Conservation (phyloP, 805 yeast genomes). For the Debaryomyces hansenii region DNA sequence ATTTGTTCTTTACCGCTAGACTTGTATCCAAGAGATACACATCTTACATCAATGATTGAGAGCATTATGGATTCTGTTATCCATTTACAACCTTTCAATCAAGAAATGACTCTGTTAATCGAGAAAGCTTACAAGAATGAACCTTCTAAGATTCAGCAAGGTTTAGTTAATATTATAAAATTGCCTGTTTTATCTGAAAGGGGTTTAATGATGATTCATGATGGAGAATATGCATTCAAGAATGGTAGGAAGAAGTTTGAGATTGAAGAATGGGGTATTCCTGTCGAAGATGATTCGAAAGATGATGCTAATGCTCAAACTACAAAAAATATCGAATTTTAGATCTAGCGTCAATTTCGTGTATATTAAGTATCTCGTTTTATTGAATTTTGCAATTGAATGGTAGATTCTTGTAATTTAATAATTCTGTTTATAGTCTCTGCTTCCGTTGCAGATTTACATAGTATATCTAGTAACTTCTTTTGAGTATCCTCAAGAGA, state of each 20-base stretch:
- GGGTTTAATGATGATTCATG: slow-evolving; percentile 76
- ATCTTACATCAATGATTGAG: slow-evolving; percentile 53
- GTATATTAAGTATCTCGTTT: background rate
- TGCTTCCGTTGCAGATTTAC: background rate
- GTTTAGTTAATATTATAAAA: slow-evolving; percentile 73
- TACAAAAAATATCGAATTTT: slow-evolving; percentile 37
- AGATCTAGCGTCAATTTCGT: background rate
- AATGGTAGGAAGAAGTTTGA: slow-evolving; percentile 83
- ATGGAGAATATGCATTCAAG: slow-evolving; percentile 81
- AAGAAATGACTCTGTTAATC: slow-evolving; percentile 62
- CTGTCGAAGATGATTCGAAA: slow-evolving; percentile 73
- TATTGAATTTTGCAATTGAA: background rate
- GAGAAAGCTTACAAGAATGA: slow-evolving; percentile 70
- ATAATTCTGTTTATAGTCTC: background rate
- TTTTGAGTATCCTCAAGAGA: background rate
- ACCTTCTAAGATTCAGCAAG: slow-evolving; percentile 80
- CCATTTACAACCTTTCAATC: slow-evolving; percentile 79
- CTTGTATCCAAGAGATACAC: slow-evolving; percentile 56
- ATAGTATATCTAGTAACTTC: background rate
- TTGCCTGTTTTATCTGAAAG: slow-evolving; percentile 70
- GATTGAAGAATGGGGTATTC: slow-evolving; percentile 95
- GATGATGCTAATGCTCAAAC: slow-evolving; percentile 24
- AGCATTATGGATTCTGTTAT: slow-evolving; percentile 64
- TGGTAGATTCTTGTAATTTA: background rate
- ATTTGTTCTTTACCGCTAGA: slow-evolving; percentile 62